These are phyloP conservation scores for Solanum gandarillasii DNA, from an alignment of 257 asterid genomes.

Conservation along the genomic window DNA sequence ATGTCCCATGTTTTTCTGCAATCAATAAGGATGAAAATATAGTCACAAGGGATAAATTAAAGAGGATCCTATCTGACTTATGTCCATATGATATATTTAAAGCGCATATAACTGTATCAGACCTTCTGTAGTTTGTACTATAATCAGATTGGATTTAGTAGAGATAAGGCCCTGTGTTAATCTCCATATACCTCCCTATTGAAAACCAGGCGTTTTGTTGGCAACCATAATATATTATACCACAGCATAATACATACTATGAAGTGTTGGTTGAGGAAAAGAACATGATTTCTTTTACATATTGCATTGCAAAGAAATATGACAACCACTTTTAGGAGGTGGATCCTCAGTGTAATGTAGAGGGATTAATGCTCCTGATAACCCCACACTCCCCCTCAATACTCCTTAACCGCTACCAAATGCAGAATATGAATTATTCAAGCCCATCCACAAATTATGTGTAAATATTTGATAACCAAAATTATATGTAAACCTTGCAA, in stretches of 20 bases:
- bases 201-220: neutral
- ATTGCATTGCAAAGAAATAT: neutral
- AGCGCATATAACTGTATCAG: neutral
- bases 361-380: neutral
- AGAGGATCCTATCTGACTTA: neutral
- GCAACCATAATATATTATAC: neutral
- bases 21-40: neutral
- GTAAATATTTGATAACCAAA: neutral
- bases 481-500: neutral
- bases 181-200: neutral
- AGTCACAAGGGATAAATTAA: neutral
- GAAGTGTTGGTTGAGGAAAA: neutral
- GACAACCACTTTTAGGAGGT: neutral
- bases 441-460: neutral
- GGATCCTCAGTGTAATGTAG: neutral
- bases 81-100: neutral
- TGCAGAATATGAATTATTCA: neutral
- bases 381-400: neutral
- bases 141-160: neutral
- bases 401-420: neutral
- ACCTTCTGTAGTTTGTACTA: neutral
- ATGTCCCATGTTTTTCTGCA: conserved; percentile 95
- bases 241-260: neutral
- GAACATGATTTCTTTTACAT: neutral
- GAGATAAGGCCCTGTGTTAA: neutral